A percentile compares a stretch with the other conserved stretches of the same genome.
Conservation (phyloP, 768 basidiomycete species). For the Tephrocybe sp. region DNA sequence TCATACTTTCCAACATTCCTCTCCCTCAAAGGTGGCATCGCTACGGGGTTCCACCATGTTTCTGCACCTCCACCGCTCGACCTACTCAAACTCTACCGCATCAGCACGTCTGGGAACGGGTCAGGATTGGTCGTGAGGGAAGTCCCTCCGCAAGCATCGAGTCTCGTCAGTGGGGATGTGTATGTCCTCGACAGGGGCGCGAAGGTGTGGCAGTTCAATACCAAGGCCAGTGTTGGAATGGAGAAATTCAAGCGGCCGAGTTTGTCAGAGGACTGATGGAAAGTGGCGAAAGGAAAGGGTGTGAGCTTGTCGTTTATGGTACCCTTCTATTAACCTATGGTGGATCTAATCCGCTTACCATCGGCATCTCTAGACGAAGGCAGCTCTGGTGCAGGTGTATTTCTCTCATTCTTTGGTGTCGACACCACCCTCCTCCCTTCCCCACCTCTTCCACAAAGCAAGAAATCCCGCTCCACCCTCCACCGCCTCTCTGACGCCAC, state of each 20-base stretch:
- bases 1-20: slow-evolving; percentile 51
- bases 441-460: slow-evolving; percentile 3
- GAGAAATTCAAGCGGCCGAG: slow-evolving; percentile 62
- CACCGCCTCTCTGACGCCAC: slow-evolving; percentile 8
- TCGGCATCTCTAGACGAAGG: slow-evolving; percentile 48
- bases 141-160: slow-evolving; percentile 42
- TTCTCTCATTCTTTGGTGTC: slow-evolving; percentile 49
- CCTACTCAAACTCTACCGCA: slow-evolving; percentile 49
- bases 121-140: slow-evolving; percentile 48
- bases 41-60: slow-evolving; percentile 55
- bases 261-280: slow-evolving; percentile 49
- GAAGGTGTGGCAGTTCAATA: slow-evolving; percentile 56
- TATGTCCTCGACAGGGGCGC: slow-evolving; percentile 61
- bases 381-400: slow-evolving; percentile 41
- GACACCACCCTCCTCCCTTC: slow-evolving; percentile 21
- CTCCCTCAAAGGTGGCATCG: slow-evolving; percentile 44
- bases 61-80: slow-evolving; percentile 41
- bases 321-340: slow-evolving; percentile 10
- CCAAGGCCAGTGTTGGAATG: slow-evolving; percentile 51
- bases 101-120: slow-evolving; percentile 32
- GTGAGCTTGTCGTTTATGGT: slow-evolving; percentile 52
- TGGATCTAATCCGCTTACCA: neutral
- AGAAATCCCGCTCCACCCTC: neutral
- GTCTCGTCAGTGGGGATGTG: slow-evolving; percentile 53
- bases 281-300: slow-evolving; percentile 37